A percentile compares a stretch with the other conserved stretches of the same genome.
These are phyloP conservation scores for Amanita rimosa DNA, from an alignment of 768 basidiomycete species.

Conservation along the genomic window DNA sequence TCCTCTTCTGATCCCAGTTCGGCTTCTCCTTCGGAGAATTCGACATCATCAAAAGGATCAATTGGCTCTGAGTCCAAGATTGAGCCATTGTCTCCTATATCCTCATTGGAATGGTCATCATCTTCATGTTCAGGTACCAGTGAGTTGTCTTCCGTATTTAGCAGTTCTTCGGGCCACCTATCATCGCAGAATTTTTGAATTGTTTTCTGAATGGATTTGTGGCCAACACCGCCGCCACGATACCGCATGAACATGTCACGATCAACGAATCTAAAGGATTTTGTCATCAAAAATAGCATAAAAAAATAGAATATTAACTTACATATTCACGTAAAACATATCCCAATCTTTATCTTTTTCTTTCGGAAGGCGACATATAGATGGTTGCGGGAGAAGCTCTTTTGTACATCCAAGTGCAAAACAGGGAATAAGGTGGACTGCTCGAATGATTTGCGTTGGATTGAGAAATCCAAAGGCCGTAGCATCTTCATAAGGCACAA, in stretches of 20 bases:
- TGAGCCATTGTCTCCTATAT: too few relatives aligned
- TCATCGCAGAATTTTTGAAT: background rate
- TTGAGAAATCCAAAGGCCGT: background rate
- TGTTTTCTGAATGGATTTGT: conserved; percentile 1
- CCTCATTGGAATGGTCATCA: too few relatives aligned
- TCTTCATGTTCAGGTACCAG: too few relatives aligned
- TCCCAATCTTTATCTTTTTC: background rate
- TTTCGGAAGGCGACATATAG: background rate
- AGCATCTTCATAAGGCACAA: conserved; percentile 1
- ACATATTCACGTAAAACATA: background rate
- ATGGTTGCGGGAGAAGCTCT: background rate
- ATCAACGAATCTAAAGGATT: conserved; percentile 6
- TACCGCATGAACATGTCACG: background rate
- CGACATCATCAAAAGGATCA: too few relatives aligned
- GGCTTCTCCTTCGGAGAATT: too few relatives aligned
- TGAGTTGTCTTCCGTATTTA: too few relatives aligned
- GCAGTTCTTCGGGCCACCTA: conserved; percentile 6
- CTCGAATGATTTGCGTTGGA: background rate
- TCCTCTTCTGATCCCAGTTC: too few relatives aligned
- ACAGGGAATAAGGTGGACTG: background rate
- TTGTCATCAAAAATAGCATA: background rate
- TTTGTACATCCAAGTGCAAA: background rate
- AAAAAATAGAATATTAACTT: background rate
- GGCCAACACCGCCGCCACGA: background rate
- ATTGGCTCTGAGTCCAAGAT: too few relatives aligned